Percentiles rank a stretch among this genome's conserved stretches.
phyloP scores from a whole-genome alignment of 805 yeast genomes.

The Myxozyma neglecta region DNA sequence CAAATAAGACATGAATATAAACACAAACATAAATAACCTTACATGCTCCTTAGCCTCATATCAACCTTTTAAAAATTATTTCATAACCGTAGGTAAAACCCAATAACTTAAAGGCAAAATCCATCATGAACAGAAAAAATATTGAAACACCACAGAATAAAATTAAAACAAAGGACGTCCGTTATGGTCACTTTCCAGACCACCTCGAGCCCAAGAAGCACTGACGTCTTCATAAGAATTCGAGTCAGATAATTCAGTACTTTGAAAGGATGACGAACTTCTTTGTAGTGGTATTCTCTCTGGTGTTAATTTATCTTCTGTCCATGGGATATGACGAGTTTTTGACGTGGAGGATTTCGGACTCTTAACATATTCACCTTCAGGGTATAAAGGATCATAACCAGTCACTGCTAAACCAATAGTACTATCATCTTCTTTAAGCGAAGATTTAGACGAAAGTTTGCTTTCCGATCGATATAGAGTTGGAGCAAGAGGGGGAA shows the following conservation, averaged over 20 bases:
- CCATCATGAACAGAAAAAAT: background rate
- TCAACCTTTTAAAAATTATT: too few species aligned
- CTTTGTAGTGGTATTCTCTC: conserved; percentile 10
- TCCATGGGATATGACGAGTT: conserved; percentile 15
- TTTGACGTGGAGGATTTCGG: background rate
- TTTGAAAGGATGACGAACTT: background rate
- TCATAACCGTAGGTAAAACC: too few species aligned
- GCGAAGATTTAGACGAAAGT: too few species aligned
- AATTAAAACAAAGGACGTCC: conserved; percentile 19
- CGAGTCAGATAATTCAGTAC: background rate
- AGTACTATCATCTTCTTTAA: background rate
- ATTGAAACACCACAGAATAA: background rate
- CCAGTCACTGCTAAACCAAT: conserved; percentile 23
- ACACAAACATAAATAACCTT: too few species aligned
- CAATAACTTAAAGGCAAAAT: too few species aligned
- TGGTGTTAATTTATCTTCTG: background rate
- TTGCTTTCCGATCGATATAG: background rate
- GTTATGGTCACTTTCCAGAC: conserved; percentile 11
- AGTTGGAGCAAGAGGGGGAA: background rate
- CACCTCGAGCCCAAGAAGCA: conserved; percentile 3
- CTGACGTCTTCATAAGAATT: background rate
- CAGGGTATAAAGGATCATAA: conserved; percentile 12
- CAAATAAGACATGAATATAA: too few species aligned
- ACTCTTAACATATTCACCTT: too few species aligned
- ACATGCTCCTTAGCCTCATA: too few species aligned